Percentiles rank a stretch among this genome's conserved stretches.
phyloP scores from a whole-genome alignment of 768 basidiomycete genomes.

The Boletus rufocinnamomeus region DNA sequence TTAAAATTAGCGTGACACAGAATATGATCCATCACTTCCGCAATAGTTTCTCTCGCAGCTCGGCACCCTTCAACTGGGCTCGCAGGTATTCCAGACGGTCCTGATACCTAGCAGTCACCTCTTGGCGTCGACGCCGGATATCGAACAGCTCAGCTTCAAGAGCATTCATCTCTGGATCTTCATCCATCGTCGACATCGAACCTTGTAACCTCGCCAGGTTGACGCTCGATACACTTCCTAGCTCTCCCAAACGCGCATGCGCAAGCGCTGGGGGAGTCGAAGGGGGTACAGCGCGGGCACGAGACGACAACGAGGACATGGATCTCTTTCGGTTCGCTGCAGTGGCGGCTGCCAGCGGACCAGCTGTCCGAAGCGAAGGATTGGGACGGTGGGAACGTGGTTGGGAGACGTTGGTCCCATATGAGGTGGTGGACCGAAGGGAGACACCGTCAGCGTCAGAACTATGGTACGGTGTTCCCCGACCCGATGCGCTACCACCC shows the following conservation, averaged over 20 bases:
- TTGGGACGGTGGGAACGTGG: constrained; percentile 48
- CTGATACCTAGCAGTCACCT: constrained; percentile 73
- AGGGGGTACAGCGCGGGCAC: constrained; percentile 41
- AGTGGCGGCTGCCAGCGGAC: constrained; percentile 27
- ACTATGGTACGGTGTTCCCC: constrained; percentile 33
- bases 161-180: constrained; percentile 39
- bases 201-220: constrained; percentile 52
- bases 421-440: constrained; percentile 54
- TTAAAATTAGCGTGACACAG: too few relatives aligned
- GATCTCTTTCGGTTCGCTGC: constrained; percentile 57
- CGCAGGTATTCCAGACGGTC: constrained; percentile 76
- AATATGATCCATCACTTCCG: constrained; percentile 52
- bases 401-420: constrained; percentile 49
- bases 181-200: constrained; percentile 28
- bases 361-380: constrained; percentile 38
- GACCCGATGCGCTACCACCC: constrained; percentile 30
- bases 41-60: constrained; percentile 79
- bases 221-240: constrained; percentile 44
- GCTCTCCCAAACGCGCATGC: constrained; percentile 33
- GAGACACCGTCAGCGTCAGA: constrained; percentile 53
- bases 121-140: constrained; percentile 66
- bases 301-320: constrained; percentile 59
- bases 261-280: constrained; percentile 32
- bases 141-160: constrained; percentile 66
- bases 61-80: constrained; percentile 80